Base-by-base conservation (phyloP, 495 filamentous ascomycete genomes). In the Lindgomyces ingoldianus region DNA sequence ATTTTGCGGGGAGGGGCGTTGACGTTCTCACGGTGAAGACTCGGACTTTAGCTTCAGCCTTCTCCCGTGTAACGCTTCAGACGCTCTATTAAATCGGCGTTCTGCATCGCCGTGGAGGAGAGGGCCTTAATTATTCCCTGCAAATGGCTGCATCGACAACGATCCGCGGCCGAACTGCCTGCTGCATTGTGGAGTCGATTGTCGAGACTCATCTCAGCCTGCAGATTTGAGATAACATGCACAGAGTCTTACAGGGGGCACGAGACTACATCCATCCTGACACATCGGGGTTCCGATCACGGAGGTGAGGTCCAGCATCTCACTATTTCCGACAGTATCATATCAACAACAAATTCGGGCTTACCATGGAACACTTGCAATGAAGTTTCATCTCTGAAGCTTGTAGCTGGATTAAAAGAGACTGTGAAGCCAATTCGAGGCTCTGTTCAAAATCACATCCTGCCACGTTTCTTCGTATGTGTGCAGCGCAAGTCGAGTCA, bases 21-120 rank as follows among this genome's bases (percentile, higher is more conserved):
- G 6, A 6, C 33, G 33, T 39, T 14, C 33, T 14, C n/a, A n/a
- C 57, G 64, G 64, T 25, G 57, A 68, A 59, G 19, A 41, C 27
- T 68, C 65, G 65, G 65, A 60, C 29, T 21, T 54, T 18, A 47
- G 44, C 44, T 47, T 47, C 18, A 4, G 4, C n/a, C n/a, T 47
- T 18, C 18, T 18, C 44, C 18, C 44, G 44, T 47, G 44, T 24
- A 47, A 24, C 21, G 14, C 33, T 39, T 39, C 33, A 39, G 14
- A 6, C 33, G 6, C 6, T 39, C 14, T 6, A 39, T 39, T 14
- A 6, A 6, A 39, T 39, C 33, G 14, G 6, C 33, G 6, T 39
- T 6, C 33, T 14, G n/a, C n/a, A n/a, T n/a, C n/a, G n/a, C n/a
- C n/a, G n/a, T n/a, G n/a, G n/a, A n/a, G n/a, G n/a, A n/a, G n/a